phyloP scores from a whole-genome alignment of 768 basidiomycete genomes.

The Hericium rajendrae region DNA sequence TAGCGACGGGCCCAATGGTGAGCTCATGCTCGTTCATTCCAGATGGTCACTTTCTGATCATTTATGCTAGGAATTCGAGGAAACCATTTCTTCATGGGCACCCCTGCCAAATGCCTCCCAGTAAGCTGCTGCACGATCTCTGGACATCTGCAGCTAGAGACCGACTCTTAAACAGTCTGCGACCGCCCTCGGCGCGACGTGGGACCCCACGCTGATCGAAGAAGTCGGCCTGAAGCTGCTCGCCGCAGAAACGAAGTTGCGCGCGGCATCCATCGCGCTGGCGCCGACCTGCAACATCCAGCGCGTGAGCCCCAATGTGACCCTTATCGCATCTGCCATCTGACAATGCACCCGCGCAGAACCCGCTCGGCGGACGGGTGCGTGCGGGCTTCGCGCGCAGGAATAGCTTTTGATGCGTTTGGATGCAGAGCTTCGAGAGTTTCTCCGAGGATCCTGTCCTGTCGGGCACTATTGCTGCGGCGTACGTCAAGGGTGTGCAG shows the following conservation, averaged over 20 bases:
- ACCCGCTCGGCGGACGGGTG: slow-evolving; percentile 62
- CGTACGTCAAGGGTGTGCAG: slow-evolving; percentile 74
- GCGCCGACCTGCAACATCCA: slow-evolving; percentile 84
- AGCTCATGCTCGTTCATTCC: slow-evolving; percentile 14
- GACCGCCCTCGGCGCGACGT: slow-evolving; percentile 70
- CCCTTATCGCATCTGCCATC: neutral
- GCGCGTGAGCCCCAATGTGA: slow-evolving; percentile 33
- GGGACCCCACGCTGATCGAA: slow-evolving; percentile 55
- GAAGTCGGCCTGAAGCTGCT: slow-evolving; percentile 54
- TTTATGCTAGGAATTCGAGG: slow-evolving; percentile 40
- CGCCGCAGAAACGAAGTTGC: slow-evolving; percentile 62
- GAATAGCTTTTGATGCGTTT: slow-evolving; percentile 4
- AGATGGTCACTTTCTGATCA: neutral
- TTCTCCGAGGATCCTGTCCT: slow-evolving; percentile 74
- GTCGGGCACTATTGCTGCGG: slow-evolving; percentile 58
- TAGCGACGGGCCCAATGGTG: slow-evolving; percentile 75
- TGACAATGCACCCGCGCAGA: slow-evolving; percentile 25
- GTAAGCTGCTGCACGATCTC: slow-evolving; percentile 23
- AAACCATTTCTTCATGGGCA: slow-evolving; percentile 73
- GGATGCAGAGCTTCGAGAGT: slow-evolving; percentile 55
- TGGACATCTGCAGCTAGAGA: neutral
- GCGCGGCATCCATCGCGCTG: slow-evolving; percentile 58
- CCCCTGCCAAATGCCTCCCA: slow-evolving; percentile 72
- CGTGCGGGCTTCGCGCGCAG: slow-evolving; percentile 6
- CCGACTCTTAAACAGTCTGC: slow-evolving; percentile 32